Evolutionary conservation across 768 basidiomycete genomes (phyloP).

Genomic region (Polyporus arcularius): DNA sequence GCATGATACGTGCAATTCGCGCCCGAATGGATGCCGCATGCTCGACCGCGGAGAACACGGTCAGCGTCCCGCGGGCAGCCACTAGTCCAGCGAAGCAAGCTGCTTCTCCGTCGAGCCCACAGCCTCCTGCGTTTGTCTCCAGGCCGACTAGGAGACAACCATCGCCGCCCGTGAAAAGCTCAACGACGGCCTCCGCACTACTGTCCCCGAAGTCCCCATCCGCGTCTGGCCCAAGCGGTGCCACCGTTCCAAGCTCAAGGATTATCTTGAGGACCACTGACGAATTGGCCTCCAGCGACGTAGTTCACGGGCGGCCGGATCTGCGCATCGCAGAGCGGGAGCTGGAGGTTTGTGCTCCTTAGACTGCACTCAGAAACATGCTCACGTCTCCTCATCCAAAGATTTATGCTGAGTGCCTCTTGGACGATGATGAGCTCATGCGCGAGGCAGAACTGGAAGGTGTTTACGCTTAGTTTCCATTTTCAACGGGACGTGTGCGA

Average conservation of each 20-base stretch:
- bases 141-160: background rate
- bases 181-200: background rate
- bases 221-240: background rate
- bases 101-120: background rate
- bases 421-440: conserved; percentile 8
- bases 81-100: background rate
- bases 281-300: background rate
- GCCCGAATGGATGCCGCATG: conserved; percentile 1
- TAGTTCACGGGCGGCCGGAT: background rate
- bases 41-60: background rate
- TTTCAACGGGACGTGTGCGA: background rate
- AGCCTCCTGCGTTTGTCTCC: background rate
- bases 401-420: conserved; percentile 5
- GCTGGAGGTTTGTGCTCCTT: background rate
- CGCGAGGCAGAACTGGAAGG: conserved; percentile 1
- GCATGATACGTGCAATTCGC: background rate
- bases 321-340: background rate
- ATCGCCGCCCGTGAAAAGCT: background rate
- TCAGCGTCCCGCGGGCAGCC: background rate
- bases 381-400: background rate
- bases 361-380: background rate
- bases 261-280: background rate
- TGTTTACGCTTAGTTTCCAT: background rate
- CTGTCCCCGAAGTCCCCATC: no score
- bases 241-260: background rate